Evolutionary conservation across 805 yeast genomes (phyloP), one percentile per base, ranked within the genome.

Genomic region (Clavispora phyllophila): DNA sequence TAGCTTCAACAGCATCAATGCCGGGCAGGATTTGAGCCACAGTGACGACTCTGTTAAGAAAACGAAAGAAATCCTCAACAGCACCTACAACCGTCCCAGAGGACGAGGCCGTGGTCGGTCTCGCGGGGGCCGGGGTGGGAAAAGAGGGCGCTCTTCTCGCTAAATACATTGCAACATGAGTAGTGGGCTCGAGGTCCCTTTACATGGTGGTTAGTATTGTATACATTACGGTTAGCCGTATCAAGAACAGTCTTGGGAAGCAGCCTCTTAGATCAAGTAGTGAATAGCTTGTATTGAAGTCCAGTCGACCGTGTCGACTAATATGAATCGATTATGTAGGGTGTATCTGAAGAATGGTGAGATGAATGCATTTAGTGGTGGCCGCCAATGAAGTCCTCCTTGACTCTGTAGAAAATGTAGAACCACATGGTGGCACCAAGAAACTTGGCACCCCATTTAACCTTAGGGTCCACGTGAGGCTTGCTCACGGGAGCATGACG

Each of bases 371-470:
- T 33, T 33, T 33, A 52, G 39, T 52, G 56, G 44, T 50, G 54
- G 14, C 56, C 56, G 37, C 48, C 56, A 35, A 52, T 50, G 36
- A 52, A 39, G 55, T 81, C 91, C 60, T 84, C 81, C 66, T 83
- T 81, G 36, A 85, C 72, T 62, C 96, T 75, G 73, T 84, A 87
- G 58, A 87, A 73, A 48, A 87, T 76, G 86, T 91, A 87, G 65
- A 86, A 87, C 86, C 93, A 85, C 87, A 85, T 82, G 41, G 89
- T 75, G 31, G 91, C 95, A 9, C 96, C 96, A 34, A 87, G 72
- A 17, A 74, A 61, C 54, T 83, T 82, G 36, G 87, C 76, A 17
- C 82, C 73, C 63, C 79, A 70, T 44, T 76, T 73, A 56, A 82
- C 75, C 33, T 75, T 65, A 2, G 76, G 66, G 32, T 80, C 78